Base-by-base conservation (phyloP, 2,329 filamentous ascomycete species). In the Sporothrix curviconia region DNA sequence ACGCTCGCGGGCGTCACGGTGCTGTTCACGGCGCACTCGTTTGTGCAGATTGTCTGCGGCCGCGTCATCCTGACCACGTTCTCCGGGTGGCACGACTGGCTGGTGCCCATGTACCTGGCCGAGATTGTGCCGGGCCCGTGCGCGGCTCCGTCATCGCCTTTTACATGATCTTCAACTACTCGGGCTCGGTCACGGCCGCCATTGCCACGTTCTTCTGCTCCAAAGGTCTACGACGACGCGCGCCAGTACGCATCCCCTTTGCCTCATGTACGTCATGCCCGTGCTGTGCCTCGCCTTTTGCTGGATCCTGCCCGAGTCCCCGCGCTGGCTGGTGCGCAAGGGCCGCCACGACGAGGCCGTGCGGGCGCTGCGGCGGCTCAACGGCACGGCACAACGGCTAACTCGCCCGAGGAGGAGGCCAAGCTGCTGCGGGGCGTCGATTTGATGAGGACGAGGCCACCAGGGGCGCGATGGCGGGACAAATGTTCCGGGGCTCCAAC, bases 21-120 rank as follows among this genome's bases (percentile, higher is more conserved):
- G 19, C 54, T 59, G 15, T 57, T 59, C n/a, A 60, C 59, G 2
- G 28, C 61, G 0, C 56, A 36, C n/a, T 55, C 55, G 11, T 61
- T 60, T 37, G 32, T 28, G 11, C 61, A 63, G 36, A 24, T 63
- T 3, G 37, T 63, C 7, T 44, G 46, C 17, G 60, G 59, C 32
- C 62, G 62, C 24, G 52, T 62, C 12, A 42, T 60, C 4, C 54
- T 64, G 19, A 59, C 55, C 3, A 52, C 52, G 24, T 59, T 60
- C 28, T 58, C 58, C 15, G 61, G 60, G 34, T 60, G 58, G 61
- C 57, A 63, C 43, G 61, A 58, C 56, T 61, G 56, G 58, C 58
- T 61, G 25, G 51, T 63, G 28, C 61, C 61, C 40, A 61, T 63
- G 60, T 63, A 60, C 42, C 50, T 61, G 34, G 60, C 60, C 36